phyloP scores from a whole-genome alignment of 192 early-diverging fungal genomes.

The Spizellomyces sp. region DNA sequence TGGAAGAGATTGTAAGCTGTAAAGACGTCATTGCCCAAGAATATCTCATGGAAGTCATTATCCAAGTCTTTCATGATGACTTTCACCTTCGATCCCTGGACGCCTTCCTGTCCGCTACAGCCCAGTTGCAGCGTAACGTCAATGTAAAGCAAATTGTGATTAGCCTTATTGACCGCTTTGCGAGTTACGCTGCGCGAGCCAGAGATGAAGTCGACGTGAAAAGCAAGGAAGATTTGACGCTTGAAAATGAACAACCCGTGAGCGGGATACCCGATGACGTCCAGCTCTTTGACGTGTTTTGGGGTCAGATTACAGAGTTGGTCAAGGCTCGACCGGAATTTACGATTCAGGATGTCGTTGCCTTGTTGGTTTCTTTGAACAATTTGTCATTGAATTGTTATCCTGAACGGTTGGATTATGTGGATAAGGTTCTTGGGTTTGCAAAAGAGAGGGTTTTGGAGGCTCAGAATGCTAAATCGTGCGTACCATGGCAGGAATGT shows the following conservation, averaged over 20 bases:
- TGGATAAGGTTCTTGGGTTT: constrained; percentile 90
- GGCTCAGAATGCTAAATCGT: constrained; percentile 33
- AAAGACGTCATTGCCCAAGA: constrained; percentile 98
- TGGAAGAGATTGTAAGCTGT: constrained; percentile 97
- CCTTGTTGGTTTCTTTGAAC: constrained; percentile 83
- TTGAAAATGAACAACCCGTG: constrained; percentile 35
- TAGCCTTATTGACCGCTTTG: constrained; percentile 90
- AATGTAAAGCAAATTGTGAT: constrained; percentile 98
- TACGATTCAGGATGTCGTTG: constrained; percentile 87
- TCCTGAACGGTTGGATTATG: constrained; percentile 82
- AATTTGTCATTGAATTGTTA: constrained; percentile 92
- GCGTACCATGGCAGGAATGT: background rate
- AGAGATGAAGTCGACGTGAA: constrained; percentile 48
- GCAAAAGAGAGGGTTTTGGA: constrained; percentile 73
- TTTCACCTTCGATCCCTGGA: constrained; percentile 93
- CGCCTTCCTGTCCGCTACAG: constrained; percentile 85
- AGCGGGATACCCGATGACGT: constrained; percentile 86
- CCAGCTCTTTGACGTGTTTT: constrained; percentile 94
- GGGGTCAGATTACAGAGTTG: constrained; percentile 90
- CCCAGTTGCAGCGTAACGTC: constrained; percentile 87
- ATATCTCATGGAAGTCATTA: constrained; percentile 99
- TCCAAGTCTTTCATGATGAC: constrained; percentile 97
- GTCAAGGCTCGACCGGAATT: constrained; percentile 92
- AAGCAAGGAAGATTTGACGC: constrained; percentile 17
- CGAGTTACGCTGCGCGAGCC: constrained; percentile 82